Conservation (phyloP, 768 basidiomycete genomes). For the Rhodotorula babjevae region DNA sequence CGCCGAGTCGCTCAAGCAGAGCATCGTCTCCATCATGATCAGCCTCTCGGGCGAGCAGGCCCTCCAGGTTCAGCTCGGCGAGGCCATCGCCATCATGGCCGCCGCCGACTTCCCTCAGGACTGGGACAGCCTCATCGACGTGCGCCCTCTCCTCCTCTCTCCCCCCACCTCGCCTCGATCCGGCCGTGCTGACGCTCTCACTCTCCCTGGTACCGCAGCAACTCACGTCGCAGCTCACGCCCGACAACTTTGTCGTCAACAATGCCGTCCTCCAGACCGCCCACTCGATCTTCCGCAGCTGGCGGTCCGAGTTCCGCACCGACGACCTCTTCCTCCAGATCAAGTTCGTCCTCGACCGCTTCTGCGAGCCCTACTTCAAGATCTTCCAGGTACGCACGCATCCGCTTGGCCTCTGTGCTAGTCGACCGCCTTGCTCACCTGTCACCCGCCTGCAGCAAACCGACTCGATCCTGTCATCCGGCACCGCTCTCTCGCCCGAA, state of each 20-base stretch:
- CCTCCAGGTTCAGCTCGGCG: slow-evolving; percentile 72
- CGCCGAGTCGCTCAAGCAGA: slow-evolving; percentile 58
- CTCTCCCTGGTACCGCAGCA: slow-evolving; percentile 56
- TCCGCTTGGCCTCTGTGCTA: slow-evolving; percentile 33
- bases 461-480: slow-evolving; percentile 49
- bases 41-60: slow-evolving; percentile 58
- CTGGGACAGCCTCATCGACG: slow-evolving; percentile 87
- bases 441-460: slow-evolving; percentile 44
- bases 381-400: slow-evolving; percentile 69
- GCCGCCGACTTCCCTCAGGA: slow-evolving; percentile 81
- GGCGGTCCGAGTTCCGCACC: slow-evolving; percentile 84
- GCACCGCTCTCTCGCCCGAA: slow-evolving; percentile 36
- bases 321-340: slow-evolving; percentile 83
- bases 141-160: slow-evolving; percentile 51
- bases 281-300: slow-evolving; percentile 88
- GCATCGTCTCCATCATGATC: slow-evolving; percentile 89
- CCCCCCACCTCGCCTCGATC: no score
- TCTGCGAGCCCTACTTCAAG: slow-evolving; percentile 75
- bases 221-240: slow-evolving; percentile 77
- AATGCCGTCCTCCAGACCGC: slow-evolving; percentile 87
- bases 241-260: slow-evolving; percentile 75
- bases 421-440: not conserved
- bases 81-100: slow-evolving; percentile 86
- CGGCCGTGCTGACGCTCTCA: not conserved
- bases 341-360: slow-evolving; percentile 78